phyloP scores from a whole-genome alignment of 139 green algal species.

The Micractinium conductrix region DNA sequence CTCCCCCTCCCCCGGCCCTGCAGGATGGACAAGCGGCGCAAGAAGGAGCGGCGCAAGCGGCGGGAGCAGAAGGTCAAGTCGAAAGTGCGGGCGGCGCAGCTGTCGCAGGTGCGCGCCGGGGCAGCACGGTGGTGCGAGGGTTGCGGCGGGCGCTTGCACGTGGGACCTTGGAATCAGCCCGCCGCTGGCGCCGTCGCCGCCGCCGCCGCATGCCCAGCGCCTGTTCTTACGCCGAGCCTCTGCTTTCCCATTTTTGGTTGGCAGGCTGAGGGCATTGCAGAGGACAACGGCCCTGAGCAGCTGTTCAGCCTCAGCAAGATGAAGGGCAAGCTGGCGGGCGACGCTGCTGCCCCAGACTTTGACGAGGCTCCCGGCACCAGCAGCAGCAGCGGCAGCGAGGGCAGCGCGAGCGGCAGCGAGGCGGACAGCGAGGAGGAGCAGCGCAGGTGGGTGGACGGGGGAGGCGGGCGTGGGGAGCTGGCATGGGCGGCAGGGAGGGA shows the following conservation, averaged over 20 bases:
- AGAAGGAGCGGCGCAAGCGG: slow-evolving; percentile 75
- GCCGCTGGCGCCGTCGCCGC: no score
- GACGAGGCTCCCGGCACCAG: slow-evolving; percentile 19
- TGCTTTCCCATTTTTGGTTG: no score
- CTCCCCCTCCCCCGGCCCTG: neutral
- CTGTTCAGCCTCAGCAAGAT: slow-evolving; percentile 58
- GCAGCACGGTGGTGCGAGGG: no score
- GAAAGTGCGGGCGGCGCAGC: slow-evolving; percentile 66
- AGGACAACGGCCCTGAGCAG: slow-evolving; percentile 42
- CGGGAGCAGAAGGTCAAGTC: slow-evolving; percentile 85
- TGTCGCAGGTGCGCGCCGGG: slow-evolving; percentile 41
- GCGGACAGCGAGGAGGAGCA: slow-evolving; percentile 61
- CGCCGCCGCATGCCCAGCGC: no score
- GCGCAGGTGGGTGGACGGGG: slow-evolving; percentile 18
- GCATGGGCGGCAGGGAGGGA: no score
- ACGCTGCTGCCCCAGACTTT: slow-evolving; percentile 25
- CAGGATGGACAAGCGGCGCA: slow-evolving; percentile 61
- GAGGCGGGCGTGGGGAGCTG: neutral
- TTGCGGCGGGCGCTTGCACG: no score
- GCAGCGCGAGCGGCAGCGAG: slow-evolving; percentile 37
- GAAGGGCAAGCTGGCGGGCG: slow-evolving; percentile 29
- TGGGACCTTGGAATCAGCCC: neutral
- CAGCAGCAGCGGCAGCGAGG: slow-evolving; percentile 29
- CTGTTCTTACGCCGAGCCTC: neutral
- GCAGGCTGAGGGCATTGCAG: slow-evolving; percentile 57